A percentile compares a stretch with the other conserved stretches of the same genome.
Evolutionary conservation across 2,329 filamentous ascomycete genomes (phyloP).

Genomic region (Beauveria varroae): DNA sequence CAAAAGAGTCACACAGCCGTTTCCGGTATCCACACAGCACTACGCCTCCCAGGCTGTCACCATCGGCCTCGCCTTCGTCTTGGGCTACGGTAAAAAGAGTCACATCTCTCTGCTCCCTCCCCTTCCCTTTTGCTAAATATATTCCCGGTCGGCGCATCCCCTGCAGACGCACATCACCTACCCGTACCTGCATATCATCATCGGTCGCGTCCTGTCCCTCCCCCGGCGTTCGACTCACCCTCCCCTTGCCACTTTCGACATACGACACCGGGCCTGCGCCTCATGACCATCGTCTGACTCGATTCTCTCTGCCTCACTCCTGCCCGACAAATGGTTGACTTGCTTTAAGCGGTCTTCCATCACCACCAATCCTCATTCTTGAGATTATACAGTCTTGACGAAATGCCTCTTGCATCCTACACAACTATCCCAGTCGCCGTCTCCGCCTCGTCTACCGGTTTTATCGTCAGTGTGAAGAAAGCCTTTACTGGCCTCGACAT

Average conservation of each 20-base stretch:
- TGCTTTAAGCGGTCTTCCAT: slow-evolving; percentile 21
- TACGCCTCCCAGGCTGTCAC: slow-evolving; percentile 18
- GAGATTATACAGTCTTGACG: slow-evolving; percentile 30
- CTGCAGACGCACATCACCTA: slow-evolving; percentile 9
- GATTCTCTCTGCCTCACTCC: background rate
- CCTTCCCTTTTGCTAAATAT: slow-evolving; percentile 1
- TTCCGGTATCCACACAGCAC: slow-evolving; percentile 16
- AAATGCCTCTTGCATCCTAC: slow-evolving; percentile 51
- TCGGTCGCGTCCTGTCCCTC: slow-evolving; percentile 15
- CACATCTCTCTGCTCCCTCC: slow-evolving; percentile 19
- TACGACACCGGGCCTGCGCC: background rate
- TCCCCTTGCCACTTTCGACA: slow-evolving; percentile 2
- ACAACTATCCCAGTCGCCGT: slow-evolving; percentile 52
- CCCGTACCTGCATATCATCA: slow-evolving; percentile 14
- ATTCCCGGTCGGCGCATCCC: background rate
- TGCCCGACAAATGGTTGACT: slow-evolving; percentile 26
- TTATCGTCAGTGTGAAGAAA: slow-evolving; percentile 47
- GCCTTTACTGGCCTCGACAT: slow-evolving; percentile 31
- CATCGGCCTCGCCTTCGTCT: slow-evolving; percentile 20
- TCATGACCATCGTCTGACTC: slow-evolving; percentile 5
- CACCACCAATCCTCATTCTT: slow-evolving; percentile 17
- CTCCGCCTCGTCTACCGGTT: slow-evolving; percentile 54
- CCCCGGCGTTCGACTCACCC: slow-evolving; percentile 14
- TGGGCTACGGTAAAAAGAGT: slow-evolving; percentile 24
- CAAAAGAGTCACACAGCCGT: slow-evolving; percentile 30